These are phyloP conservation scores for Amauroascus verrucosus DNA, from an alignment of 2,329 filamentous ascomycete species.

Conservation along the genomic window DNA sequence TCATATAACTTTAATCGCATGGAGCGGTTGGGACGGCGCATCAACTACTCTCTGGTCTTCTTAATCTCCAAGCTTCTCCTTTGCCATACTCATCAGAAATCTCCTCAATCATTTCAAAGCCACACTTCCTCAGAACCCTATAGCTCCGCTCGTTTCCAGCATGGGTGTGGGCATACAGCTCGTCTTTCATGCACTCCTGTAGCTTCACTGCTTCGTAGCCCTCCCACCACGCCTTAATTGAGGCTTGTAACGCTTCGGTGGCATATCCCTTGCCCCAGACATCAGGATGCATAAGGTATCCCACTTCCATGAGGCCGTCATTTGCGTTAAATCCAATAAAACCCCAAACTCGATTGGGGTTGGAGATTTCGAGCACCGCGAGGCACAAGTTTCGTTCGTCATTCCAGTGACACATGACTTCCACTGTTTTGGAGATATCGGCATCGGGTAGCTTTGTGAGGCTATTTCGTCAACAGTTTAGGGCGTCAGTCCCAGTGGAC, in stretches of 20 bases:
- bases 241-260: constrained; percentile 12
- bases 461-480: not conserved
- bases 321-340: not conserved
- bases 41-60: not conserved
- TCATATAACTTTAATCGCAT: not conserved
- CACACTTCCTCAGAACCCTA: constrained; percentile 12
- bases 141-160: constrained; percentile 8
- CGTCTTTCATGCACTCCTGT: not conserved
- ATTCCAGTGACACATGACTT: constrained; percentile 6
- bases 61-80: constrained; percentile 6
- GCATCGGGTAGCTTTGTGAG: constrained; percentile 8
- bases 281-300: constrained; percentile 14
- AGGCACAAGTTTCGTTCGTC: constrained; percentile 2
- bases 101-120: constrained; percentile 10
- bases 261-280: constrained; percentile 16
- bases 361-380: not conserved
- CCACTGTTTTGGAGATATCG: constrained; percentile 6
- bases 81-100: constrained; percentile 10
- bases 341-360: constrained; percentile 4
- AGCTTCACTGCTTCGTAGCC: not conserved
- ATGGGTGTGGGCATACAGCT: constrained; percentile 2
- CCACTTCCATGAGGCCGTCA: constrained; percentile 6
- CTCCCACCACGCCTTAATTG: constrained; percentile 14
- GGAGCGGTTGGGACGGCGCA: not conserved
- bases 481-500: not conserved